Conservation (phyloP, 371 early-diverging fungal species). For the Conidiobolus incongruus region DNA sequence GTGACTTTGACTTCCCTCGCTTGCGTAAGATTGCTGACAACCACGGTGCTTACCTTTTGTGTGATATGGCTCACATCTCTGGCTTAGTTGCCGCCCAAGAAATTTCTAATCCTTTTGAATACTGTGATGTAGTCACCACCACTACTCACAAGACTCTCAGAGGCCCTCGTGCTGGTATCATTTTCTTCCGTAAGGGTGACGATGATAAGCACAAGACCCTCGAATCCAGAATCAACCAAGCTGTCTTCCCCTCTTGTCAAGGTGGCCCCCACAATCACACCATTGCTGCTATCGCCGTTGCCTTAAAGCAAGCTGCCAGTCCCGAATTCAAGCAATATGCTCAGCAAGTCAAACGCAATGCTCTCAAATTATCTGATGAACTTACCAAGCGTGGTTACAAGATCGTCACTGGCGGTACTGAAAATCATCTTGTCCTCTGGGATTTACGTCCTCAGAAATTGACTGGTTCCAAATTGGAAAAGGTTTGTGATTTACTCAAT, state of each 20-base stretch:
- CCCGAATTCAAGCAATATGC: conserved; percentile 90
- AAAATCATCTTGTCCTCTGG: conserved; percentile 84
- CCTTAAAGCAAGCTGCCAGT: conserved; percentile 81
- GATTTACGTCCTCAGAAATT: conserved; percentile 69
- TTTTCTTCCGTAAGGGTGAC: conserved; percentile 87
- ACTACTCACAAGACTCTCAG: conserved; percentile 99
- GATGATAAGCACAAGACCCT: conserved; percentile 53
- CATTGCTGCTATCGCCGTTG: conserved; percentile 95
- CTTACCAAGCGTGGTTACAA: conserved; percentile 63
- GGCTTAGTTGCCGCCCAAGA: conserved; percentile 84
- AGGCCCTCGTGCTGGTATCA: conserved; percentile 97
- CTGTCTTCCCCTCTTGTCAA: conserved; percentile 97
- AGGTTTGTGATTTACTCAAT: conserved; percentile 74
- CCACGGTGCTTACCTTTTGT: conserved; percentile 86
- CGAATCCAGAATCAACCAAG: conserved; percentile 84
- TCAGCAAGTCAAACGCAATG: conserved; percentile 80
- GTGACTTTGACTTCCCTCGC: conserved; percentile 94
- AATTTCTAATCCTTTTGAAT: conserved; percentile 80
- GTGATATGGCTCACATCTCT: conserved; percentile 96
- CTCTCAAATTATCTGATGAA: conserved; percentile 49
- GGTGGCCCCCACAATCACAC: conserved; percentile 99
- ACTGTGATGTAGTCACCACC: conserved; percentile 97
- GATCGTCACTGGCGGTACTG: conserved; percentile 82
- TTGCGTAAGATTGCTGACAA: conserved; percentile 83
- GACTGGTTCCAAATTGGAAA: conserved; percentile 78